These are phyloP conservation scores for Cladophialophora immunda DNA, from an alignment of 2,329 filamentous ascomycete species.

Conservation along the genomic window DNA sequence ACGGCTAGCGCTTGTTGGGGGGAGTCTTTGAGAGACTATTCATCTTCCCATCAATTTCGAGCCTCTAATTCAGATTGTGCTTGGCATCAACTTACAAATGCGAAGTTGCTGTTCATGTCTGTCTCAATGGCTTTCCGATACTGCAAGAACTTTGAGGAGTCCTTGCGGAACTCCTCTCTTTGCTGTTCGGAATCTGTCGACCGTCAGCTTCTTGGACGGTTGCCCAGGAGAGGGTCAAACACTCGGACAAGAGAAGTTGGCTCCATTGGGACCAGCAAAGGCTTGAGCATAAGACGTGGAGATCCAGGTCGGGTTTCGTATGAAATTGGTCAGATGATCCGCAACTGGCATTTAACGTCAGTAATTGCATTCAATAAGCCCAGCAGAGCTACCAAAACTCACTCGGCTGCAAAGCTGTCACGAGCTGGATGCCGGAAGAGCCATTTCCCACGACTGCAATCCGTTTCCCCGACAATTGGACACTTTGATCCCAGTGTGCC, in stretches of 20 bases:
- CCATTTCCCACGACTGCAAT: slow-evolving; percentile 57
- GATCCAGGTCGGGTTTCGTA: slow-evolving; percentile 45
- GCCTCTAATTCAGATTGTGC: slow-evolving; percentile 11
- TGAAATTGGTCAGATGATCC: slow-evolving; percentile 45
- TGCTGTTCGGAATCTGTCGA: slow-evolving; percentile 34
- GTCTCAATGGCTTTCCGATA: slow-evolving; percentile 44
- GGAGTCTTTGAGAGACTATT: slow-evolving; percentile 27
- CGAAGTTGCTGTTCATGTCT: slow-evolving; percentile 41
- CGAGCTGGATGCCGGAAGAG: slow-evolving; percentile 55
- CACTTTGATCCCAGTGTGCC: slow-evolving; percentile 55
- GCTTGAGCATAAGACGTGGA: slow-evolving; percentile 54
- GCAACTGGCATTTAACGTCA: background rate
- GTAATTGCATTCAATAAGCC: background rate
- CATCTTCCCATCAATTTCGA: slow-evolving; percentile 20
- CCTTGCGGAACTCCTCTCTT: slow-evolving; percentile 24
- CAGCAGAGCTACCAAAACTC: slow-evolving; percentile 37
- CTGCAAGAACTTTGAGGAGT: slow-evolving; percentile 38
- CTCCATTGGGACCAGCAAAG: slow-evolving; percentile 45
- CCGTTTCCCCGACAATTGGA: slow-evolving; percentile 47
- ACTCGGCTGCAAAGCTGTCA: slow-evolving; percentile 56
- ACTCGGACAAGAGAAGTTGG: slow-evolving; percentile 41
- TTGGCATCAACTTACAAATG: slow-evolving; percentile 13
- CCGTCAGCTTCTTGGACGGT: background rate
- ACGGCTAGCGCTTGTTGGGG: slow-evolving; percentile 27
- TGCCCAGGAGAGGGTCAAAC: slow-evolving; percentile 10